phyloP scores from a whole-genome alignment of 306 rosid species.

The Casuarina equisetifolia region DNA sequence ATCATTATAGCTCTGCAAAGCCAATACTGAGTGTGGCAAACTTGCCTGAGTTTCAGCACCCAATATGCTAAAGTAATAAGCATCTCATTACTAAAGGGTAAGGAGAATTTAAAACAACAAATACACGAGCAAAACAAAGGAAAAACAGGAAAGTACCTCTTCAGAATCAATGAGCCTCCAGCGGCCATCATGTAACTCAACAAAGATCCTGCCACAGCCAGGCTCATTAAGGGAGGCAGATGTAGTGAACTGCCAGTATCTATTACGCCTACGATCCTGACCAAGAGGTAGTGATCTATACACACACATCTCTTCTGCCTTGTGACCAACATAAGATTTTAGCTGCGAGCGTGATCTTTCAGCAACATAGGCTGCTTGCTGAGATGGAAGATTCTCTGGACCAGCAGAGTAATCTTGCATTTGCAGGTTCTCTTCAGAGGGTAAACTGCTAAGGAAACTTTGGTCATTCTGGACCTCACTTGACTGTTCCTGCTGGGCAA shows the following conservation, averaged over 20 bases:
- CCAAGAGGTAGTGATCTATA: slow-evolving; percentile 77
- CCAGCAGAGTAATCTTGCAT: slow-evolving; percentile 45
- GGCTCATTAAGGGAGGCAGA: slow-evolving; percentile 73
- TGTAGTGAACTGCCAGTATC: slow-evolving; percentile 72
- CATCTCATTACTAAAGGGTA: slow-evolving; percentile 9
- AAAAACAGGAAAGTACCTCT: slow-evolving; percentile 47
- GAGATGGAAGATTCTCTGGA: slow-evolving; percentile 42
- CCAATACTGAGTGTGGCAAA: slow-evolving; percentile 3
- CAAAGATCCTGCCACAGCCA: slow-evolving; percentile 78
- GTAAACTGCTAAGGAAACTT: slow-evolving; percentile 30
- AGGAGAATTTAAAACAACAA: background rate
- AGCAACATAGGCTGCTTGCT: slow-evolving; percentile 46
- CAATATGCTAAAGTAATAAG: slow-evolving; percentile 12
- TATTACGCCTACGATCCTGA: slow-evolving; percentile 69
- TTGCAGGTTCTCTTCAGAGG: slow-evolving; percentile 44
- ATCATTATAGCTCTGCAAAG: background rate
- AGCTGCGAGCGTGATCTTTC: slow-evolving; percentile 59
- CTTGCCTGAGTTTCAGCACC: slow-evolving; percentile 15
- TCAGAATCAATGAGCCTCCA: slow-evolving; percentile 81
- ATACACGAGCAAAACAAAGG: slow-evolving; percentile 10
- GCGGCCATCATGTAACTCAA: slow-evolving; percentile 59
- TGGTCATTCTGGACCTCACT: slow-evolving; percentile 33
- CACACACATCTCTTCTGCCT: slow-evolving; percentile 67
- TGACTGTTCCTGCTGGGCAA: slow-evolving; percentile 35
- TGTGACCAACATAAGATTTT: slow-evolving; percentile 58